Conservation (phyloP, 768 basidiomycete species). For the Phanerochaete sordida region DNA sequence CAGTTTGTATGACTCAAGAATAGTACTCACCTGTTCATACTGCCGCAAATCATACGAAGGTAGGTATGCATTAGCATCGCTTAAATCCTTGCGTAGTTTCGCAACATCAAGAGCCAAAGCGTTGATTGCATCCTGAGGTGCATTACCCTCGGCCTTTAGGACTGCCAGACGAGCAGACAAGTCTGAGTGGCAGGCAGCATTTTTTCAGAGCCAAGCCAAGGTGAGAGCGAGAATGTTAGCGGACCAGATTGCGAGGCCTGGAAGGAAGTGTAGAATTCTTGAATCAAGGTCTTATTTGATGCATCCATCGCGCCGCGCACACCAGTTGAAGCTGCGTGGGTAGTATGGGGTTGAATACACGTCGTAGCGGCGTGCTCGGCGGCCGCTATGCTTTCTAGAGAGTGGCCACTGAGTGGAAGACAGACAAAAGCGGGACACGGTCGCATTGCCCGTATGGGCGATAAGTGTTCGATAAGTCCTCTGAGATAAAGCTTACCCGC, state of each 20-base stretch:
- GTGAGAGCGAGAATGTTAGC: slow-evolving; percentile 23
- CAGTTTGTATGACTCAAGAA: not conserved
- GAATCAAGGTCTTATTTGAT: slow-evolving; percentile 41
- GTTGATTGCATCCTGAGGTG: slow-evolving; percentile 32
- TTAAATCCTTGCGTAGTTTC: slow-evolving; percentile 57
- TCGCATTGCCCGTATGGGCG: not conserved
- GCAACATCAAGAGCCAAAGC: slow-evolving; percentile 48
- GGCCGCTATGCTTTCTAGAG: not conserved
- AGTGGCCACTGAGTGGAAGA: slow-evolving; percentile 17
- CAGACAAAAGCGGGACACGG: not conserved
- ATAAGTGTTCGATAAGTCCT: not conserved
- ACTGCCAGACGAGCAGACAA: slow-evolving; percentile 44
- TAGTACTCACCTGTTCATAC: slow-evolving; percentile 56
- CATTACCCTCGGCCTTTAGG: slow-evolving; percentile 26
- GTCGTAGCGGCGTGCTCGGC: no score
- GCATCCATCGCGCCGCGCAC: slow-evolving; percentile 16
- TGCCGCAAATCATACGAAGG: slow-evolving; percentile 74
- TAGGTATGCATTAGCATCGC: slow-evolving; percentile 60
- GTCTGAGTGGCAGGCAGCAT: slow-evolving; percentile 32
- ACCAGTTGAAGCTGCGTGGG: not conserved
- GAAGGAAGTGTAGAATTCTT: slow-evolving; percentile 48
- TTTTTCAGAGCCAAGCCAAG: slow-evolving; percentile 7
- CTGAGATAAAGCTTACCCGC: not conserved
- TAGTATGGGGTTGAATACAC: no score
- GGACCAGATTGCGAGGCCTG: slow-evolving; percentile 49